Conservation (phyloP, 208 protist species). For the Crithidia sp. region DNA sequence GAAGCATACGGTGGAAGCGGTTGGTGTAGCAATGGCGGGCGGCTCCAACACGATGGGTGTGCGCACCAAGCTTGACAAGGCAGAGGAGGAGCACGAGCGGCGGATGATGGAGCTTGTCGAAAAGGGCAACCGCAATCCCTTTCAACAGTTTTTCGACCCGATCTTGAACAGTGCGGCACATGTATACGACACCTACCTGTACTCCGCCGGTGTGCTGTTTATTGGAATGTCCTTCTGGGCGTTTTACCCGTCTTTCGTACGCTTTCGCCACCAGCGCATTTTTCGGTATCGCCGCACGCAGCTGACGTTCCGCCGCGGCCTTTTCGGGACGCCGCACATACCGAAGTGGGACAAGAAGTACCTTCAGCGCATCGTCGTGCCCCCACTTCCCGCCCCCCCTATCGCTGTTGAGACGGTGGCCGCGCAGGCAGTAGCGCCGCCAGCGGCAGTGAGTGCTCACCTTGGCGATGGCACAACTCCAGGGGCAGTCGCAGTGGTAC, state of each 20-base stretch:
- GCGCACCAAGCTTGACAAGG: constrained; percentile 47
- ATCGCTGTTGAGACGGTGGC: background rate
- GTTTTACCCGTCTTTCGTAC: constrained; percentile 67
- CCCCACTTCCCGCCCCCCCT: constrained; percentile 14
- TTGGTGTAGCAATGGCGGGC: background rate
- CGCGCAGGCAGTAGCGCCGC: background rate
- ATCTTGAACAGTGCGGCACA: constrained; percentile 22
- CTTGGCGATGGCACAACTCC: background rate
- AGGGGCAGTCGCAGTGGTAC: constrained; percentile 10
- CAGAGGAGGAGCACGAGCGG: constrained; percentile 48
- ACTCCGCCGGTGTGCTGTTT: constrained; percentile 69
- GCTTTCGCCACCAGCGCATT: constrained; percentile 65
- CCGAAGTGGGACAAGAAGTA: constrained; percentile 81
- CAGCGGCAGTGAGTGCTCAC: background rate
- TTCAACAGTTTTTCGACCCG: constrained; percentile 43
- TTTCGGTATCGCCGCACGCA: constrained; percentile 65
- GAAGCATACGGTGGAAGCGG: too few species aligned
- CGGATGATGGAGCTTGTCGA: constrained; percentile 48
- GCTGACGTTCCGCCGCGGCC: constrained; percentile 51
- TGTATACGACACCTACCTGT: constrained; percentile 68
- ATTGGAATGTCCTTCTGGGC: constrained; percentile 57
- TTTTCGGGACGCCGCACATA: constrained; percentile 75
- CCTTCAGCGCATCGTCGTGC: constrained; percentile 62
- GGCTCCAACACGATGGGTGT: constrained; percentile 30
- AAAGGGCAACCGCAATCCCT: constrained; percentile 62